A percentile compares a stretch with the other conserved stretches of the same genome.
Conservation (phyloP, 129 eudicot genomes). For the Lactuca sativa region DNA sequence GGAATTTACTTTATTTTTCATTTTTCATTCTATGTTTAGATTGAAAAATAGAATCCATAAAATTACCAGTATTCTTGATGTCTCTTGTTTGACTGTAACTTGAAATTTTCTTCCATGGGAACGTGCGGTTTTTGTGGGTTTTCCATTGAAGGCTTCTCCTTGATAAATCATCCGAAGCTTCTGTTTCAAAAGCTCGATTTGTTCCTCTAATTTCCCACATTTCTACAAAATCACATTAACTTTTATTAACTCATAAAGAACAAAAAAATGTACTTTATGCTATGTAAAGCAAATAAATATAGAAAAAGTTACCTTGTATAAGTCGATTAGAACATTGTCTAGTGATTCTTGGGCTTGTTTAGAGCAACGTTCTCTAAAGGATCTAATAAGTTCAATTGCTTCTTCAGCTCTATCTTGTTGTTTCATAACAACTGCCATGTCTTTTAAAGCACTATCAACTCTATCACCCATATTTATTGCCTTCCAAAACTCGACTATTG, state of each 20-base stretch:
- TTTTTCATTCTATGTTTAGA: background rate
- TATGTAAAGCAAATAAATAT: background rate
- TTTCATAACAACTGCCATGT: constrained; percentile 89
- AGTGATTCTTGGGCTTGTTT: constrained; percentile 86
- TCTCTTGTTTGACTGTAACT: constrained; percentile 74
- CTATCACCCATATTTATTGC: constrained; percentile 82
- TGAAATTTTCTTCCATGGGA: constrained; percentile 88
- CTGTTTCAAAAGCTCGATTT: constrained; percentile 63
- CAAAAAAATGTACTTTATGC: background rate
- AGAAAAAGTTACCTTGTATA: constrained; percentile 59
- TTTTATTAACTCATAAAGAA: background rate
- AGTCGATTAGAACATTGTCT: constrained; percentile 78
- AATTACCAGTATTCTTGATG: constrained; percentile 79
- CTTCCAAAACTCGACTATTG: constrained; percentile 67
- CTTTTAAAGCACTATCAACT: constrained; percentile 87
- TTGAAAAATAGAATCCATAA: background rate
- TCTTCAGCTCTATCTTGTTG: constrained; percentile 83
- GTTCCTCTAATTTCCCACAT: constrained; percentile 79
- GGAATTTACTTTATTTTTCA: background rate
- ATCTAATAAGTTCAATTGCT: constrained; percentile 74
- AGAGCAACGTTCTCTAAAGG: constrained; percentile 61
- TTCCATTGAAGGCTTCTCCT: constrained; percentile 84
- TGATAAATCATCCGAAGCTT: constrained; percentile 64
- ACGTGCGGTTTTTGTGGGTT: constrained; percentile 83
- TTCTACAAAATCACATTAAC: constrained; percentile 49